Percentiles rank a stretch among this genome's conserved stretches.
These are phyloP conservation scores for Cystobasidiaceae sp. DNA, from an alignment of 1,284 basidiomycete species.

Conservation along the genomic window DNA sequence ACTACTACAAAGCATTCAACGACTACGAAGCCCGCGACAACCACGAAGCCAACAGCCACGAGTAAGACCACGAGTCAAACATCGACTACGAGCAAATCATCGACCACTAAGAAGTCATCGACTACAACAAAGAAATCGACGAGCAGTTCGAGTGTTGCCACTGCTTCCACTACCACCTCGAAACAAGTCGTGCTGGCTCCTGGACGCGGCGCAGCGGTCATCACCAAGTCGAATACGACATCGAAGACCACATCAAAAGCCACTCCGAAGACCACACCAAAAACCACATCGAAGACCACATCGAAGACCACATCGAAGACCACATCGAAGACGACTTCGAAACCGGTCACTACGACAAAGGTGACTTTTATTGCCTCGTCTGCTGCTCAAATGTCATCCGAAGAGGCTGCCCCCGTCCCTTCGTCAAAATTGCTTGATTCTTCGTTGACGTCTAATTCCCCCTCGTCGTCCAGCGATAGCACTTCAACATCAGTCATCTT, in stretches of 20 bases:
- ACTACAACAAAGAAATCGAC: neutral
- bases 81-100: neutral
- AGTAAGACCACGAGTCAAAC: neutral
- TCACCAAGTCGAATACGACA: neutral
- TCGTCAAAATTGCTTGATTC: no score
- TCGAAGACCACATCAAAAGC: neutral
- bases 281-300: neutral
- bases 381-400: neutral
- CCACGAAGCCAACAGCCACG: neutral
- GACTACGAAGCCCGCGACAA: neutral
- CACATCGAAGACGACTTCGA: neutral
- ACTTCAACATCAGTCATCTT: no score
- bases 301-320: neutral
- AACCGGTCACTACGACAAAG: neutral
- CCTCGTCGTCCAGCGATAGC: no score
- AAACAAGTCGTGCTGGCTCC: neutral
- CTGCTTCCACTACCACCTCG: neutral
- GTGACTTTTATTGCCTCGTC: neutral
- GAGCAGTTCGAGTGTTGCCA: neutral
- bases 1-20: neutral
- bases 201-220: neutral
- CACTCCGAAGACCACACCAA: neutral
- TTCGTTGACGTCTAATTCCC: no score
- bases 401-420: neutral
- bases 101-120: neutral